Base-by-base conservation (phyloP, 306 rosid genomes). In the Medicago ruthenica region DNA sequence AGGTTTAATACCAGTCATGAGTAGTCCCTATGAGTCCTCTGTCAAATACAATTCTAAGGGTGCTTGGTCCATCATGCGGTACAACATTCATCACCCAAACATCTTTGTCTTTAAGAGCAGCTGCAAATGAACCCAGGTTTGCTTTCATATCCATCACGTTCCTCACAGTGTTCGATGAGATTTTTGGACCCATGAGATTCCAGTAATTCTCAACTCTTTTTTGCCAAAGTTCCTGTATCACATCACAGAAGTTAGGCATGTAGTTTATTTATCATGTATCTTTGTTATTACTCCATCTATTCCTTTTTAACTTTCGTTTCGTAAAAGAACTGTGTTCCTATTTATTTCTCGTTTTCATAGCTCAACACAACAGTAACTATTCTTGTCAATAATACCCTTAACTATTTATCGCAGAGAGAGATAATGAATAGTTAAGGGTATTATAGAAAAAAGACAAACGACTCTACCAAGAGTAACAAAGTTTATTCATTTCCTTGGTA, bases 81-180 rank as follows among this genome's bases (percentile, higher is more conserved):
- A 92, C 93, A 51, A 89, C 97, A 71, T 95, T 95, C 98, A 95
- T 92, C 86, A 95, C 97, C 98, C 98, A 95, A 77, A 95, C 92
- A 67, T 86, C 87, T 81, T 90, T 95, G 64, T 76, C 83, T 77
- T 76, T 90, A 37, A 95, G 83, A 80, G 92, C 93, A 76, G 98
- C 97, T 41, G 86, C 97, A 79, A 89, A 90, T 45, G 97, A 92
- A 22, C 96, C 97, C 97, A 95, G 74, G 76, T 83, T 76, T 77
- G 98, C 89, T 82, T 94, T 94, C 98, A 94, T 92, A 80, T 94
- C 98, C 97, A 94, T 92, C 76, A 94, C 79, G 39, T 95, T 95
- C 85, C 97, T 85, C 47, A 90, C 27, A 0, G 87, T 86, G 83
- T 92, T 87, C 15, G 92, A 50, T 47, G 87, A 54, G 15, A 86